These are phyloP conservation scores for Septoria petroselini DNA, from an alignment of 2,329 filamentous ascomycete species.

Conservation along the genomic window DNA sequence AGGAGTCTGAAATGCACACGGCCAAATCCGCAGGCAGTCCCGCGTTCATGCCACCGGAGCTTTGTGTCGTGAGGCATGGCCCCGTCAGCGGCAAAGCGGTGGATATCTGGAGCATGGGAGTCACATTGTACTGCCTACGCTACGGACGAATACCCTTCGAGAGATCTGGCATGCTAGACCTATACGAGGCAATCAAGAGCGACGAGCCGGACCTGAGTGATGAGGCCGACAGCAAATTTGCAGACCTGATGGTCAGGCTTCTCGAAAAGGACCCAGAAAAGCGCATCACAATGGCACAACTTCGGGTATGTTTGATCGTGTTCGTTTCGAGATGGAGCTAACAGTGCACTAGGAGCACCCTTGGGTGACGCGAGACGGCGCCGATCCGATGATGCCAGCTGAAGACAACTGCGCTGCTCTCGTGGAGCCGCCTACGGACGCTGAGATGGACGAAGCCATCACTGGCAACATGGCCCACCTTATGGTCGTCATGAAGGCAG, in stretches of 20 bases:
- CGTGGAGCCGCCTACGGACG: slow-evolving; percentile 79
- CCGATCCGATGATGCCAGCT: slow-evolving; percentile 71
- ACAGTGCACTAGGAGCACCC: slow-evolving; percentile 66
- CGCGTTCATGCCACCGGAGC: slow-evolving; percentile 88
- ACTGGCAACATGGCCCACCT: slow-evolving; percentile 85
- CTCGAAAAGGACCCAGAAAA: slow-evolving; percentile 82
- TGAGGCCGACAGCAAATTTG: slow-evolving; percentile 65
- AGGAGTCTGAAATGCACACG: slow-evolving; percentile 80
- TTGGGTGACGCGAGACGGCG: slow-evolving; percentile 83
- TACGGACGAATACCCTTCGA: slow-evolving; percentile 89
- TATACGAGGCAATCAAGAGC: slow-evolving; percentile 82
- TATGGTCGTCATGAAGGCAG: slow-evolving; percentile 86
- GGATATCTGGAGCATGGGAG: slow-evolving; percentile 98
- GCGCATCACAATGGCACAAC: slow-evolving; percentile 75
- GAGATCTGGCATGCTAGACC: slow-evolving; percentile 71
- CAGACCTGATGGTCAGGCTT: slow-evolving; percentile 68
- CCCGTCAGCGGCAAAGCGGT: slow-evolving; percentile 84
- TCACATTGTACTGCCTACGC: slow-evolving; percentile 86
- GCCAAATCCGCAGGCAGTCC: slow-evolving; percentile 92
- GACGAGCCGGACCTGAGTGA: slow-evolving; percentile 62
- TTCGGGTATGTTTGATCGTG: slow-evolving; percentile 62
- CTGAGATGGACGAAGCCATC: slow-evolving; percentile 86
- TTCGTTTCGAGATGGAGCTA: slow-evolving; percentile 15
- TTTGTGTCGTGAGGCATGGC: slow-evolving; percentile 82
- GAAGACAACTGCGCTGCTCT: slow-evolving; percentile 83